Base-by-base conservation (phyloP, 2,329 filamentous ascomycete species). In the Coniosporium tulheliwenetii region DNA sequence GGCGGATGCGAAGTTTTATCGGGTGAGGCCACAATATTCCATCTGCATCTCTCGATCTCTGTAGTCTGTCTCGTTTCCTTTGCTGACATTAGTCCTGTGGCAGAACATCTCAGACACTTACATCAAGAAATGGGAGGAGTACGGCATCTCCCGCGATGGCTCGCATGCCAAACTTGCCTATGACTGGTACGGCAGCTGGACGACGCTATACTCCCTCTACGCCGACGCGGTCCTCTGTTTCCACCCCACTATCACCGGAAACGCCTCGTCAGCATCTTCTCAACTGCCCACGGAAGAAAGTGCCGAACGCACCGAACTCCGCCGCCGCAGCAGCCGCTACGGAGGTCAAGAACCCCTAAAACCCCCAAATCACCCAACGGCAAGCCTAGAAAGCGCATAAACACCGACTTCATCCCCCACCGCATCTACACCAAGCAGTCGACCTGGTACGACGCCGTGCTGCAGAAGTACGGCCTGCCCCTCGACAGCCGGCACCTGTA, bases 181-280 rank as follows among this genome's bases (percentile, higher is more conserved):
- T 61, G 72, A 85, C 53, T 78, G 80, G 67, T 81, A 81, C 48
- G 81, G 81, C 10, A 84, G 79, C 39, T 87, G 82, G 81, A 85
- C 82, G 5, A 85, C 81, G 0, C 70, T 93, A 31, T 93, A 93
- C 66, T 89, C 86, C 54, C 70, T 93, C 19, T 93, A 85, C 61
- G 76, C 79, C 10, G 85, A 93, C 61, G 75, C 75, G 26, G 67
- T 89, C 15, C 73, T 91, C 30, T 91, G 84, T 62, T 91, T 91
- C 66, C 82, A 87, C 51, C 67, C 75, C 26, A 26, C 19, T 3
- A 26, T 26, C 19, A 26, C 19, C 19, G 19, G 19, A 7, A 65
- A 67, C 19, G 61, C 62, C 42, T 65, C 66, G 3, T 54, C 62
- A 31, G 36, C 47, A 26, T 48, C 52, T 14, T 34, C 37, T 14